These are phyloP conservation scores for Rosa persica DNA, from an alignment of 306 rosid genomes.

Conservation along the genomic window DNA sequence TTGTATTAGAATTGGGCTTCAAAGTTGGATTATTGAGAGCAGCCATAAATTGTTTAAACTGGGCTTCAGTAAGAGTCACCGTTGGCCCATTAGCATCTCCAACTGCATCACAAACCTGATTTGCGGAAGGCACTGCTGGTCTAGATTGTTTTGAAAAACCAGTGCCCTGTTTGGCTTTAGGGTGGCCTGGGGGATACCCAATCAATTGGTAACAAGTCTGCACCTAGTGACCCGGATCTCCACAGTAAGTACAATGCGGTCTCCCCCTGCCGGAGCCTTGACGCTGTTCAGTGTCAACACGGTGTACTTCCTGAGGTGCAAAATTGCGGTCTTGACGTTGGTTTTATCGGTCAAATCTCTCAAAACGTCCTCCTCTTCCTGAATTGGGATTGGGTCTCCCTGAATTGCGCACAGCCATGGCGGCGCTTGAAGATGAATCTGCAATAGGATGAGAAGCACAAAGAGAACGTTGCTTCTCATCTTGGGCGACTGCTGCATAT, in stretches of 20 bases:
- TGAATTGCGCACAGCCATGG: neutral
- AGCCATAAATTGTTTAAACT: neutral
- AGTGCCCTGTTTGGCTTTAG: neutral
- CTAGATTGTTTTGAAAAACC: neutral
- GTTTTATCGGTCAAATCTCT: neutral
- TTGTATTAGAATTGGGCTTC: neutral
- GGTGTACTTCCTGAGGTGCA: neutral
- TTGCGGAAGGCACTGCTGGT: neutral
- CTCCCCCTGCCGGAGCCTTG: neutral
- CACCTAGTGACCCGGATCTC: neutral
- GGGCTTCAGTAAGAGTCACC: neutral
- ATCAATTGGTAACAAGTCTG: neutral
- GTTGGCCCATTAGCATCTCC: neutral
- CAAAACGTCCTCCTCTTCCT: neutral
- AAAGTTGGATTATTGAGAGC: neutral
- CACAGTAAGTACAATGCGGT: neutral
- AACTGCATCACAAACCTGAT: neutral
- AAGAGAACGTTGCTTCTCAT: neutral
- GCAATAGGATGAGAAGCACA: neutral
- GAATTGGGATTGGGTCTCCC: neutral
- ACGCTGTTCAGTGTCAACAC: neutral
- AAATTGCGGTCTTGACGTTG: neutral
- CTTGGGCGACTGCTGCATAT: neutral
- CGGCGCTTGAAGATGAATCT: neutral
- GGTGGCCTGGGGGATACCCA: neutral